Evolutionary conservation across 2,329 filamentous ascomycete genomes (phyloP), one percentile per base, ranked within the genome.

Genomic region (Fusarium oligoseptatum): DNA sequence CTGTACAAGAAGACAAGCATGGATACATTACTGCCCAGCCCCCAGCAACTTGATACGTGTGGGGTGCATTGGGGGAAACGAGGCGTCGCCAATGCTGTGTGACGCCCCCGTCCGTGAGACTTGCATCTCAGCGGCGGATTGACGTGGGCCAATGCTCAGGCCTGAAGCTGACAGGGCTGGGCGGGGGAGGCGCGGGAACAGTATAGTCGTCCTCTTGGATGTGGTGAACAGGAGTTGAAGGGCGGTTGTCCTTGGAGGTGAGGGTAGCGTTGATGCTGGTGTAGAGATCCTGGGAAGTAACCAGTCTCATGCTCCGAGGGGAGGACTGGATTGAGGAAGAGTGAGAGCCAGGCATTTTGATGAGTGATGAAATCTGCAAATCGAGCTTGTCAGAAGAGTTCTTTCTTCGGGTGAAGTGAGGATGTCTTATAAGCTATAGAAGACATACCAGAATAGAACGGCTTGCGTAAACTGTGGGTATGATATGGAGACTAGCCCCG

Each of bases 171-270:
- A 92, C 88, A 9, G 91, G 91, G 75, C 88, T 91, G 14, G 91
- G 90, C 22, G 91, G 91, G 14, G 91, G 91, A 45, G 91, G 89
- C 15, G 90, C 90, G n/a, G 91, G 91, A 22, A 92, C 90, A 36
- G 87, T 85, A 83, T 91, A 92, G 81, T 92, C 90, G 68, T 88
- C 84, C 77, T 90, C 88, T 72, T 85, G 85, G 76, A 90, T 89
- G 73, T 84, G 83, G 74, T 86, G 88, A 71, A 86, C 83, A 1
- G 88, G 87, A 3, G 86, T 85, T 69, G 83, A 79, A 20, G 85
- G 82, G n/a, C 83, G 81, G 76, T 80, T 81, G 70, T 83, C 80
- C 75, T 85, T 85, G 67, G 85, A 84, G 50, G 83, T 78, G 52
- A 90, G 83, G 43, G 86, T 88, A 39, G 86, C 87, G 77, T 85